Base-by-base conservation (phyloP, 176 grass and related monocot genomes). In the Cocos nucifera region DNA sequence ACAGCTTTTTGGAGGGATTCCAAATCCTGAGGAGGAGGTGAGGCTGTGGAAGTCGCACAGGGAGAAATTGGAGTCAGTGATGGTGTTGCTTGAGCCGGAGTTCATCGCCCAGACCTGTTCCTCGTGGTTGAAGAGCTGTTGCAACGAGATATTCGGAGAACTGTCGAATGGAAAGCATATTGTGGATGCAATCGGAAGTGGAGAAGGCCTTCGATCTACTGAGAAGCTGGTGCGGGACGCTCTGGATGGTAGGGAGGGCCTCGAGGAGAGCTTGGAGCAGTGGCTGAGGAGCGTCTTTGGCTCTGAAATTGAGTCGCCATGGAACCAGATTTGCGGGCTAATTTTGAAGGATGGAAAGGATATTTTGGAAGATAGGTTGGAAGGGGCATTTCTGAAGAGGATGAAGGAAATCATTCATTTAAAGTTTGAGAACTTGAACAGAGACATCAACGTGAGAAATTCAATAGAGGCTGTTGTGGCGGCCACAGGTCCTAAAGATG, bases 211-310 rank as follows among this genome's bases (percentile, higher is more conserved):
- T 75, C 82, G 78, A 24, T 83, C 63, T 22, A 65, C 73, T 7
- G 88, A 93, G 73, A 88, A 79, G 74, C 76, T 83, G 77, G 65
- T 98, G 50, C 69, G 75, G 23, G 62, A 82, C 17, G 64, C 80
- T 53, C 69, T 98, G 51, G 88, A 93, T 77, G 85, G 67, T 59
- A 78, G 77, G 72, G 77, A 86, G 21, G 81, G 64, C 12, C 59
- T 98, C 49, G 94, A 98, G 50, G 85, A 79, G 19, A 86, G 77
- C 75, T 86, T 98, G 75, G 88, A 89, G 61, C 82, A 77, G 68
- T 98, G 94, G 94, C 78, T 98, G 54, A 98, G 78, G 85, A 83
- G 73, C 25, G 88, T 89, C 24, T 89, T 97, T 73, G 94, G 94
- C 32, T 85, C 84, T 0, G 94, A 98, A 53, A 86, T 80, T 73